Evolutionary conservation across 106 monocot species (phyloP), one percentile per base, ranked within the genome.

Genomic region (Dioscorea zingiberensis): DNA sequence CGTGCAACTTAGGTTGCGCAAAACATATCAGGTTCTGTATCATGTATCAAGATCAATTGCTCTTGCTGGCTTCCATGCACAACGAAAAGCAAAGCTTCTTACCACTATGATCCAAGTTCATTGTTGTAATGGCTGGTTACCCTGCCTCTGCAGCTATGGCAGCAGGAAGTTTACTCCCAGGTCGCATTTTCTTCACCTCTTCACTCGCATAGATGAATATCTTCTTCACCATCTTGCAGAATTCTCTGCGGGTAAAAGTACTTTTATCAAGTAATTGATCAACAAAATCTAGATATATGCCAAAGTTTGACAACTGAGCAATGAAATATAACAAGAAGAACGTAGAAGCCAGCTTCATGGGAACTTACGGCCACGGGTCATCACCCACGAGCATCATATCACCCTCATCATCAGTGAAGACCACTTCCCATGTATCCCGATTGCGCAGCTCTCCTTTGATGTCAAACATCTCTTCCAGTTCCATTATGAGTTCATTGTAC

Each of bases 341-440:
- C 30, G 18, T 4, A 18, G 55, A 46, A 25, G 26, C 44, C 44
- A 12, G 26, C 47, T 67, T 57, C 13, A 1, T 44, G 14, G 70
- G 55, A 61, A 70, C 47, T 74, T 84, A 94, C 94, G 17, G 77
- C 94, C 94, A 94, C 22, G 90, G 90, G 71, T 90, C 87, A 55
- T 87, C 94, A 28, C 90, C 94, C 13, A 94, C 89, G 2, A 87
- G 84, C 87, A 94, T 94, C 78, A 80, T 90, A 48, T 87, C 94
- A 8, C 82, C 87, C 67, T 94, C 94, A 63, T 90, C 87, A 53
- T 94, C 90, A 15, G 79, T 90, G 71, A 87, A 94, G 45, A 87
- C 80, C 24, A 94, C 74, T 49, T 87, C 77, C 94, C 94, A 94
- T 72, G 87, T 90, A 18, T 69, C 69, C 27, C 82, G 68, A 32